Percentiles rank a stretch among this genome's conserved stretches.
phyloP scores from a whole-genome alignment of 257 asterid genomes.

The Fraxinus anomala region DNA sequence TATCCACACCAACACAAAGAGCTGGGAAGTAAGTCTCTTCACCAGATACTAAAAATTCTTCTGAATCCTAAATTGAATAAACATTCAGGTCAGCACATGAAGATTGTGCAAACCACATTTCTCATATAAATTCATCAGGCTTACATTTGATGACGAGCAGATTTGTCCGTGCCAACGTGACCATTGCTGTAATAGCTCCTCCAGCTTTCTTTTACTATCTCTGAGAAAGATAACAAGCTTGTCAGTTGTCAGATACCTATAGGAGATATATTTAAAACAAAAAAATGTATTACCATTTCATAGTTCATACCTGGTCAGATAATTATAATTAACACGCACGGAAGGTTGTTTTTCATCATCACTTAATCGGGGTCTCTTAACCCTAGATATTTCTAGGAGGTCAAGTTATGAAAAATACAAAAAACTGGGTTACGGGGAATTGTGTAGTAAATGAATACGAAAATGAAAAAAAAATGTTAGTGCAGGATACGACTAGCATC shows the following conservation, averaged over 20 bases:
- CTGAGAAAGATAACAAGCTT: constrained; percentile 44
- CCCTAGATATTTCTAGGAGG: constrained; percentile 64
- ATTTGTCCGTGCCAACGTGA: constrained; percentile 81
- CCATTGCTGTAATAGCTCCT: constrained; percentile 87
- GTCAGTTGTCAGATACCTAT: constrained; percentile 20
- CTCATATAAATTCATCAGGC: constrained; percentile 24
- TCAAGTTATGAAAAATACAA: constrained; percentile 44
- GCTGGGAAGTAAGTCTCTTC: constrained; percentile 93
- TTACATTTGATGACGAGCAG: constrained; percentile 65
- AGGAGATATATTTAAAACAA: constrained; percentile 12
- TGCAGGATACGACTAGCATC: constrained; percentile 60
- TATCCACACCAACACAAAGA: constrained; percentile 73
- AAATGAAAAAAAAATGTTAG: neutral
- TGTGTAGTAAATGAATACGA: constrained; percentile 16
- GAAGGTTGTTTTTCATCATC: constrained; percentile 73
- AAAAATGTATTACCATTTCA: neutral
- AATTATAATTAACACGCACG: constrained; percentile 68
- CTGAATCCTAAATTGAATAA: constrained; percentile 59
- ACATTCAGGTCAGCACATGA: constrained; percentile 24
- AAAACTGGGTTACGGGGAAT: constrained; percentile 28
- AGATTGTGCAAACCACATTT: neutral
- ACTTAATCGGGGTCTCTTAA: constrained; percentile 73
- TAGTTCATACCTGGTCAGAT: constrained; percentile 70
- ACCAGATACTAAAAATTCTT: constrained; percentile 68
- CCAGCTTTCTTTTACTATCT: constrained; percentile 83